A percentile compares a stretch with the other conserved stretches of the same genome.
These are phyloP conservation scores for Wallacemonas sp. DNA, from an alignment of 208 protist species.

Conservation along the genomic window DNA sequence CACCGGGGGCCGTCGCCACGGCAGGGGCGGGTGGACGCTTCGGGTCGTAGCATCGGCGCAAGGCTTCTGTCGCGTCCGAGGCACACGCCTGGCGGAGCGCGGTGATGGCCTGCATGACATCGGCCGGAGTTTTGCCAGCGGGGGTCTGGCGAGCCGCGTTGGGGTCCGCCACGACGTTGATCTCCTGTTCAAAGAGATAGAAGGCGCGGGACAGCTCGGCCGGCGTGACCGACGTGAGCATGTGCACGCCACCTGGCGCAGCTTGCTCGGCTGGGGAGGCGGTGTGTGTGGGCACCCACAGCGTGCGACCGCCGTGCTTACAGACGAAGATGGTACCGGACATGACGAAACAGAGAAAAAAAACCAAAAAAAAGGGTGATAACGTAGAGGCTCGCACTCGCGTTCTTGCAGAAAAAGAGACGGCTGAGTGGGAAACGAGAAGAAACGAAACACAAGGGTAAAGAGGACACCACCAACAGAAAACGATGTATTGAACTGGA, in stretches of 20 bases:
- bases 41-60: constrained; percentile 77
- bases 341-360: constrained; percentile 26
- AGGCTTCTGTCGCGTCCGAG: constrained; percentile 59
- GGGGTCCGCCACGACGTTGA: constrained; percentile 66
- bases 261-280: constrained; percentile 50
- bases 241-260: constrained; percentile 34
- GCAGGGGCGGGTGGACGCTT: constrained; percentile 28
- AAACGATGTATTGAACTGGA: too few species aligned
- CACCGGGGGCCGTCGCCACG: neutral
- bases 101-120: constrained; percentile 74
- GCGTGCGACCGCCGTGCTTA: constrained; percentile 65
- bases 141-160: constrained; percentile 49
- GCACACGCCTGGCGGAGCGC: constrained; percentile 78
- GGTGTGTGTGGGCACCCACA: constrained; percentile 87
- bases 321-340: constrained; percentile 77
- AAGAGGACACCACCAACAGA: constrained; percentile 1
- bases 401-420: neutral
- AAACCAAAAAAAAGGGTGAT: too few species aligned
- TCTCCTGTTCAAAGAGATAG: constrained; percentile 84
- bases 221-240: constrained; percentile 68
- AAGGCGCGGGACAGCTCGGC: constrained; percentile 80
- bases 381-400: neutral
- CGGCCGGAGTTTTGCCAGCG: constrained; percentile 72
- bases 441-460: constrained; percentile 12
- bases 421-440: neutral